Evolutionary conservation across 2,329 filamentous ascomycete species (phyloP).

Genomic region (Zymoseptoria pseudotritici): DNA sequence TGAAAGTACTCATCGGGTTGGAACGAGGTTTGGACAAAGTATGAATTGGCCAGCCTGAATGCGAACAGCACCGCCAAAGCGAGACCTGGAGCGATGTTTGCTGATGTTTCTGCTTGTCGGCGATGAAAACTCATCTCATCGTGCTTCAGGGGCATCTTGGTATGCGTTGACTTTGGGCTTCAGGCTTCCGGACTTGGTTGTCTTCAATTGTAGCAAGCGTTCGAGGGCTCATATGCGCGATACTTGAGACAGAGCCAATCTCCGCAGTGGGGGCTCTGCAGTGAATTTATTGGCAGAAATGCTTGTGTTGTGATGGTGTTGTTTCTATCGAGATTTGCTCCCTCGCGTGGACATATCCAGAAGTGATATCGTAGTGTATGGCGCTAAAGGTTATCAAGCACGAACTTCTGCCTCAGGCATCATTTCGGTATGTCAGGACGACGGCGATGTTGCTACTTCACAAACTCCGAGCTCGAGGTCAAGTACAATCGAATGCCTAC

Average conservation of each 20-base stretch:
- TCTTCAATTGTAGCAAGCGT: neutral
- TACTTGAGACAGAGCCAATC: neutral
- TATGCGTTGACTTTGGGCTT: neutral
- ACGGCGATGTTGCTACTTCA: neutral
- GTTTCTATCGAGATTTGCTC: neutral
- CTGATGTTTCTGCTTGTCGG: neutral
- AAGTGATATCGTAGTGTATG: neutral
- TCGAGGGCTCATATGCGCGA: neutral
- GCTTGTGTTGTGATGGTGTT: neutral
- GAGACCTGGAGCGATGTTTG: neutral
- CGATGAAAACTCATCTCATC: neutral
- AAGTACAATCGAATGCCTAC: no score
- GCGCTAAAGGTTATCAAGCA: neutral
- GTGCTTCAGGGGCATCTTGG: neutral
- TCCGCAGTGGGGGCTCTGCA: neutral
- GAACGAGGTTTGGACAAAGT: conserved; percentile 81
- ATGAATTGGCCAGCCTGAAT: conserved; percentile 72
- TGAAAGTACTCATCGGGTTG: conserved; percentile 98
- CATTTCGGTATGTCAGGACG: neutral
- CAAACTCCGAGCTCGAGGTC: no score
- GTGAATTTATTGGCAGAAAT: neutral
- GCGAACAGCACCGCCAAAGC: conserved; percentile 43
- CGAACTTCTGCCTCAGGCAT: neutral
- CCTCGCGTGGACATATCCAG: neutral
- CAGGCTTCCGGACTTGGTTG: neutral